Percentiles rank a stretch among this genome's conserved stretches.
These are phyloP conservation scores for Phytophthora cryptogea DNA, from an alignment of 352 stramenopile genomes.

Conservation along the genomic window DNA sequence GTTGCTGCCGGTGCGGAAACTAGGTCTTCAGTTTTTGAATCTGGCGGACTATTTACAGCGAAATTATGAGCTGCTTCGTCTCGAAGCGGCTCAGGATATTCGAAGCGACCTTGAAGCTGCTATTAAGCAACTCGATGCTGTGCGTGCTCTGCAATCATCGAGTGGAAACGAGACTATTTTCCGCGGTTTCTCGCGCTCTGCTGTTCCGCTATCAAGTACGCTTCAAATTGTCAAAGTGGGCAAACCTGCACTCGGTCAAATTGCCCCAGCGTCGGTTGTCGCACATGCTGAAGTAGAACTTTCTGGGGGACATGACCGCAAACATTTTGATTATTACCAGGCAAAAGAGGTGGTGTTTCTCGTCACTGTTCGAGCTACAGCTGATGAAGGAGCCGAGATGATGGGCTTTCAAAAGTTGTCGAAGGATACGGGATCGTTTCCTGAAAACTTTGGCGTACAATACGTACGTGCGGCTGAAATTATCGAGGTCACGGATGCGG, in stretches of 20 bases:
- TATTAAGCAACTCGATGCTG: conserved; percentile 73
- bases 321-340: conserved; percentile 88
- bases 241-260: conserved; percentile 91
- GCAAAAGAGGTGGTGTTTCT: conserved; percentile 96
- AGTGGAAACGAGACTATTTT: conserved; percentile 63
- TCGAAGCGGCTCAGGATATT: conserved; percentile 91
- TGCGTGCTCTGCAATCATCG: conserved; percentile 42
- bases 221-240: conserved; percentile 83
- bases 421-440: conserved; percentile 62
- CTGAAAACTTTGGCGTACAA: conserved; percentile 88
- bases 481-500: conserved; percentile 81
- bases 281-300: conserved; percentile 91
- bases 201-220: conserved; percentile 40
- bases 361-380: conserved; percentile 73
- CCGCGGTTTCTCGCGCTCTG: conserved; percentile 51
- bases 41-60: conserved; percentile 94
- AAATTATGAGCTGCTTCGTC: conserved; percentile 90
- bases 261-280: conserved; percentile 77
- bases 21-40: conserved; percentile 96
- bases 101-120: conserved; percentile 85
- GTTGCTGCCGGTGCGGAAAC: conserved; percentile 91
- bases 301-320: conserved; percentile 45
- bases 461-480: conserved; percentile 82
- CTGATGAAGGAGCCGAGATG: conserved; percentile 68
- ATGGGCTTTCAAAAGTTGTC: conserved; percentile 51